Conservation (phyloP, 2,329 filamentous ascomycete genomes). For the Colletotrichum cuscutae region DNA sequence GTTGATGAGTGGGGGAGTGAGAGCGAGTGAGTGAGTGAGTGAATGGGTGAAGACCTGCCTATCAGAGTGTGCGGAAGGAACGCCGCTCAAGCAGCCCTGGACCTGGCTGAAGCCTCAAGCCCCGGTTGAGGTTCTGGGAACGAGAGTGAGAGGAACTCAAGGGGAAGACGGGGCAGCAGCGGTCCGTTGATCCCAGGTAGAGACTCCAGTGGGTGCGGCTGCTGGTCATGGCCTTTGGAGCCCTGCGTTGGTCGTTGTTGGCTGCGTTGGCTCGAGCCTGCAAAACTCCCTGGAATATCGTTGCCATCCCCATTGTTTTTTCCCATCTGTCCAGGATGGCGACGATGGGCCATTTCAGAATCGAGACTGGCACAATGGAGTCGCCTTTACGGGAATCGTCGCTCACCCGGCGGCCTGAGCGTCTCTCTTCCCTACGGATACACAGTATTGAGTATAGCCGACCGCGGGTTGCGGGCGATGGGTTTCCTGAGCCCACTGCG, state of each 20-base stretch:
- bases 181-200: background rate
- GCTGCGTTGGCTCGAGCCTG: conserved; percentile 1
- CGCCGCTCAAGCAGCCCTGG: background rate
- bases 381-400: conserved; percentile 28
- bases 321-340: background rate
- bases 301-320: background rate
- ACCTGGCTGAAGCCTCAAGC: background rate
- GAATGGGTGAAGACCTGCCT: background rate
- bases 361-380: conserved; percentile 8
- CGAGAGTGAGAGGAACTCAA: background rate
- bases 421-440: background rate
- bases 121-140: no score
- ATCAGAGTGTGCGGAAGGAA: background rate
- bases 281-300: conserved; percentile 8
- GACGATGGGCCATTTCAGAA: background rate
- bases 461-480: conserved; percentile 5
- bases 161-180: background rate
- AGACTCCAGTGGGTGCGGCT: background rate
- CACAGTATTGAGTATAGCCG: background rate
- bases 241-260: background rate
- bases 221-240: conserved; percentile 24
- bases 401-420: conserved; percentile 34
- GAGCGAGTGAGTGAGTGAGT: background rate
- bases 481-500: conserved; percentile 5
- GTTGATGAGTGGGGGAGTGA: background rate